Evolutionary conservation across 1,284 basidiomycete species (phyloP), one percentile per base, ranked within the genome.

Genomic region (Apiotrichum domesticum): DNA sequence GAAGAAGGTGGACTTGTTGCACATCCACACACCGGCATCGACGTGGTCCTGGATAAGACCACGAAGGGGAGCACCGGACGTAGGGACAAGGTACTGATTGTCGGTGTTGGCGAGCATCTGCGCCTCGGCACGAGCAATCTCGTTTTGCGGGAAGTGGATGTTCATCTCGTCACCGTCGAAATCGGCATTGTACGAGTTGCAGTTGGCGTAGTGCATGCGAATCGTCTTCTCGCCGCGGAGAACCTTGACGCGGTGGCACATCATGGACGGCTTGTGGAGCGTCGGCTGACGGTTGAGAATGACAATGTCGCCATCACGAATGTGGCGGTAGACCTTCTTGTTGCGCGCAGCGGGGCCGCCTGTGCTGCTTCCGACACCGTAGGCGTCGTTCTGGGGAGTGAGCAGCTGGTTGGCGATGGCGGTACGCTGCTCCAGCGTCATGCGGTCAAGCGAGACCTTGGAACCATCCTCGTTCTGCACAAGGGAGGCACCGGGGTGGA

Each of bases 91-190:
- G 76, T 98, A 99, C 77, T 99, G 96, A 70, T 97, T 96, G 77
- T 98, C 94, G 29, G 94, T 98, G 77, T 98, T 98, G 63, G 95
- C 93, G 67, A 99, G 90, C 76, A 90, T 83, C 82, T 87, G 85
- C 2, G 91, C 91, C 75, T 97, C 93, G 8, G 95, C 89, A 58
- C 95, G 87, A 46, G 96, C 94, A 44, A 95, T 58, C 60, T 67
- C 80, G 86, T 80, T 79, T 87, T 91, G 95, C 66, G 95, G 93
- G 71, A 98, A 98, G 79, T 98, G 95, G 62, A 98, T 94, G 79
- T 98, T 98, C 95, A 98, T 98, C 77, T 98, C 92, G 79, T 99
- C 96, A 68, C 96, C 96, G 73, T 99, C 96, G 73, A 99, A 99
- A 78, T 99, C 96, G 73, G 96, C 96, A 70, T 98, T 98, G 78